Conservation (phyloP, 1,284 basidiomycete species). For the Ceratobasidium sp. region DNA sequence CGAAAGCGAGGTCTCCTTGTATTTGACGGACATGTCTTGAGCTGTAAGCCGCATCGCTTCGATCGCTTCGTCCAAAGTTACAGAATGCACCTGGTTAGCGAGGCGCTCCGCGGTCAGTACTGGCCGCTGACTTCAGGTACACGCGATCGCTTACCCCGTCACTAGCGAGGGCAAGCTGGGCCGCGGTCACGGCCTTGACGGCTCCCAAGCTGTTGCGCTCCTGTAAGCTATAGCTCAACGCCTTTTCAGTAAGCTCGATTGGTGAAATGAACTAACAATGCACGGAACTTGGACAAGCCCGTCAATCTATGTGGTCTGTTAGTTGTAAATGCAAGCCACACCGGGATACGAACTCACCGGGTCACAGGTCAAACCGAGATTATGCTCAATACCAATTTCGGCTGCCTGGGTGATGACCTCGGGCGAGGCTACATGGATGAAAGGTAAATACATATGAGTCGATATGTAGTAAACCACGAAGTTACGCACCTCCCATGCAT, state of each 20-base stretch:
- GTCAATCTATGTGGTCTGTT: constrained; percentile 32
- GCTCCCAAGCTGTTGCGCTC: constrained; percentile 91
- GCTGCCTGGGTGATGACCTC: constrained; percentile 82
- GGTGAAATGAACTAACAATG: constrained; percentile 71
- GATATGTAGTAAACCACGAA: neutral
- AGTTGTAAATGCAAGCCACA: constrained; percentile 1
- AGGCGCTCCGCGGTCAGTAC: neutral
- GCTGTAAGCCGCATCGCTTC: constrained; percentile 96
- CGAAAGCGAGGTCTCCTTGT: constrained; percentile 93
- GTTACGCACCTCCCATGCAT: constrained; percentile 83
- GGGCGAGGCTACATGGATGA: constrained; percentile 69
- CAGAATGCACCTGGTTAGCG: constrained; percentile 67
- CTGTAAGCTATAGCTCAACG: constrained; percentile 57
- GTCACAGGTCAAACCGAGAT: constrained; percentile 91
- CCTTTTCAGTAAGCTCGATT: constrained; percentile 23
- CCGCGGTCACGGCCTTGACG: constrained; percentile 91
- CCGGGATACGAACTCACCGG: constrained; percentile 83
- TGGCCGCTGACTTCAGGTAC: constrained; percentile 51
- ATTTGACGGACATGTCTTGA: constrained; percentile 86
- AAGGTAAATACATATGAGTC: neutral
- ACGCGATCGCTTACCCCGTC: constrained; percentile 69
- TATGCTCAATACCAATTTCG: constrained; percentile 88
- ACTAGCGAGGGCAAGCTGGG: constrained; percentile 93
- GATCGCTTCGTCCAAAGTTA: constrained; percentile 95
- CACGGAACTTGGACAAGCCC: constrained; percentile 91